Conservation (phyloP, 2,329 filamentous ascomycete genomes). For the Aspergillus candidus region DNA sequence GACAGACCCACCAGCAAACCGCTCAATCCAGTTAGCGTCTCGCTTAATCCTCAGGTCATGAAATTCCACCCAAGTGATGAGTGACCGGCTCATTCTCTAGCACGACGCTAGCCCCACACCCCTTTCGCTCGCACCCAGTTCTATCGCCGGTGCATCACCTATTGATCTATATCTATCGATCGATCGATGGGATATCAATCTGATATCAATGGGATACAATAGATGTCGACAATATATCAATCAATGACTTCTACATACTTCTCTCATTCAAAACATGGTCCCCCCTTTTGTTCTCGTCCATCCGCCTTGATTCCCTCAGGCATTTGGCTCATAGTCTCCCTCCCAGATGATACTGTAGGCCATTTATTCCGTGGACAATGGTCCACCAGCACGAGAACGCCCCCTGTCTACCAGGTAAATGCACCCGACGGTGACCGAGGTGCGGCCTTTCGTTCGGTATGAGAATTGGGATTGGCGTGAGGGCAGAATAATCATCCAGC, state of each 20-base stretch:
- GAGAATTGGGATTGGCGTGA: too few relatives aligned
- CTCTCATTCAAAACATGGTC: background rate
- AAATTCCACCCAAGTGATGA: conserved; percentile 11
- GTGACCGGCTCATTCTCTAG: conserved; percentile 30
- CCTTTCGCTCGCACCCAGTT: conserved; percentile 31
- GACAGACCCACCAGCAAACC: too few relatives aligned
- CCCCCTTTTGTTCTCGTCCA: background rate
- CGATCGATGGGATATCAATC: conserved; percentile 1
- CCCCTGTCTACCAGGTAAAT: conserved; percentile 1
- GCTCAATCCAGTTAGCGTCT: conserved; percentile 2
- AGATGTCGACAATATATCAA: background rate
- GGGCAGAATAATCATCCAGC: background rate
- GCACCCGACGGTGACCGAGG: background rate
- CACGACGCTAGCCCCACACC: conserved; percentile 25
- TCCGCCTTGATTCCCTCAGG: background rate
- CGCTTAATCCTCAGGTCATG: conserved; percentile 13
- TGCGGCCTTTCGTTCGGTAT: too few relatives aligned
- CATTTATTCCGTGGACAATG: conserved; percentile 8
- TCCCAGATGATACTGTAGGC: background rate
- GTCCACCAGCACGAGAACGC: conserved; percentile 2
- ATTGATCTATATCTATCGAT: conserved; percentile 7
- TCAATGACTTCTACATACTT: background rate
- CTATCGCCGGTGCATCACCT: conserved; percentile 13
- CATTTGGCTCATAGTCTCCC: background rate
- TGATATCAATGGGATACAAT: too few relatives aligned